phyloP scores from a whole-genome alignment of 2,329 filamentous ascomycete species.

The Fusarium algeriense region DNA sequence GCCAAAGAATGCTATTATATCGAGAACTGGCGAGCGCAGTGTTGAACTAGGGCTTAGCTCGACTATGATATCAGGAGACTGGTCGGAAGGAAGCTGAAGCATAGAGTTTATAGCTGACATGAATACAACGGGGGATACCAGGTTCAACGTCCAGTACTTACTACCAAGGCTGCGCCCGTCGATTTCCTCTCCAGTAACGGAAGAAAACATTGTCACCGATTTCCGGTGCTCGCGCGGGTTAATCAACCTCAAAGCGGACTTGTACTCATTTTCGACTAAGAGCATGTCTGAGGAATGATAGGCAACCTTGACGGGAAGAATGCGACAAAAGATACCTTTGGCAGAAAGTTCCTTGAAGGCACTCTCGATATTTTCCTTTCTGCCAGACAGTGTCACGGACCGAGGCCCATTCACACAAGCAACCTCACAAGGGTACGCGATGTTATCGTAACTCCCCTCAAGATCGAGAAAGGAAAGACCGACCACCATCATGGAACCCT shows the following conservation, averaged over 20 bases:
- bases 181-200: slow-evolving; percentile 52
- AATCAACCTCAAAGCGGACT: slow-evolving; percentile 44
- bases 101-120: slow-evolving; percentile 55
- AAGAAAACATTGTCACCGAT: slow-evolving; percentile 56
- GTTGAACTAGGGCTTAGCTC: slow-evolving; percentile 57
- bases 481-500: slow-evolving; percentile 59
- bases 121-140: slow-evolving; percentile 61
- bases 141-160: slow-evolving; percentile 61
- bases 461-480: slow-evolving; percentile 50
- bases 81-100: slow-evolving; percentile 44
- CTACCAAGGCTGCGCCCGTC: slow-evolving; percentile 46
- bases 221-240: slow-evolving; percentile 20
- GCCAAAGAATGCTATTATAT: slow-evolving; percentile 48
- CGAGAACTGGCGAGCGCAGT: slow-evolving; percentile 53
- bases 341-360: slow-evolving; percentile 51
- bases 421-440: slow-evolving; percentile 48
- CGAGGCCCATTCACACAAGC: slow-evolving; percentile 61
- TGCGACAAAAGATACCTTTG: slow-evolving; percentile 51
- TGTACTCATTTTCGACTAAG: slow-evolving; percentile 54
- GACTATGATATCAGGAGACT: slow-evolving; percentile 53
- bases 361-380: slow-evolving; percentile 47
- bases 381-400: slow-evolving; percentile 60
- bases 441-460: slow-evolving; percentile 44
- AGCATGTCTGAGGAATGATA: slow-evolving; percentile 62
- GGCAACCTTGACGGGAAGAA: slow-evolving; percentile 55